Evolutionary conservation across 352 stramenopile species (phyloP), one percentile per base, ranked within the genome.

Genomic region (Globisporangium polare): DNA sequence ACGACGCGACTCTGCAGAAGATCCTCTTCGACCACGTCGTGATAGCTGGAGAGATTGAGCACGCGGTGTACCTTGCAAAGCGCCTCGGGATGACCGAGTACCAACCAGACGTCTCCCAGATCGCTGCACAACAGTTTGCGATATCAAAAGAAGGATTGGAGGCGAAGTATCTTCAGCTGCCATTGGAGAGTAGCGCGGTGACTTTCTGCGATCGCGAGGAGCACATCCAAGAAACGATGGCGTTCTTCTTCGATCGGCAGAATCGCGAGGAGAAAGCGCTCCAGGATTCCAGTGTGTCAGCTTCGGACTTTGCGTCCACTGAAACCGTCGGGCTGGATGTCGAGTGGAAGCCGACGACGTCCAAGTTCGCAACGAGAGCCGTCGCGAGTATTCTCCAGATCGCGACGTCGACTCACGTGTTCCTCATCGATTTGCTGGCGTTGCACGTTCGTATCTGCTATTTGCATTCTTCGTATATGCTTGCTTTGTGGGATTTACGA

Each of bases 361-460:
- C 66, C 8, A 79, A 53, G 15, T 62, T 54, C 31, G 67, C 56
- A 22, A 71, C 58, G 33, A 72, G 58, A 51, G 64, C 69, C 15
- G 33, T 88, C 12, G 80, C 80, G 0, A 90, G 80, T 35, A 83
- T 88, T 41, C 56, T 90, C 15, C 80, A 90, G 51, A 85, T 90
- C 33, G 77, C 80, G 10, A 77, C 78, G 5, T 41, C 37, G 5
- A 66, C 72, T 5, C 64, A 57, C 41, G 70, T 85, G 33, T 86
- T 89, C 46, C 62, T 90, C 42, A 63, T 89, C 45, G 78, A 90
- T 41, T 61, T 90, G 26, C 65, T 90, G 24, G 41, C 47, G 39
- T 67, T 90, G 20, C 75, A 90, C 65, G 80, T 90, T 66, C 54
- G 80, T 43, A 9, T 29, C 17, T 41, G 15, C 26, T 20, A 2